Base-by-base conservation (phyloP, 208 protist genomes). In the Leishmania lainsoni region DNA sequence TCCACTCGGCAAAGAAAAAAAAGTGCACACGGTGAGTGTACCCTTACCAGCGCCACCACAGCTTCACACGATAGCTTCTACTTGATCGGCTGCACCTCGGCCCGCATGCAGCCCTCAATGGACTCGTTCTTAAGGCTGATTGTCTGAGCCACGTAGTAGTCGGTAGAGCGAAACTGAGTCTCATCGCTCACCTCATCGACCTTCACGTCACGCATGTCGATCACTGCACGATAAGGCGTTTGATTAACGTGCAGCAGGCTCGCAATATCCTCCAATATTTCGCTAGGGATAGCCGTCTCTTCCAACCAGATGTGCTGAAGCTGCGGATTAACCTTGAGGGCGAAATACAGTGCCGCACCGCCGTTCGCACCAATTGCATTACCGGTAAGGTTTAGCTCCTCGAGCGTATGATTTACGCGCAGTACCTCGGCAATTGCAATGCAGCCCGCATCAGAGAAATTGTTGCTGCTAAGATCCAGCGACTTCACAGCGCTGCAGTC, bases 241-340 rank as follows among this genome's bases (percentile, higher is more conserved):
- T 95, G 86, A 78, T 97, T 97, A n/a, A 97, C 88, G 80, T 95
- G 92, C 76, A 97, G 80, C 65, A 97, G 87, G 72, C 87, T 90
- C 29, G 84, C 81, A 79, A 96, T 92, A 80, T 95, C 89, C 71
- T 97, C 92, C 59, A 88, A 75, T 39, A 94, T 88, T 8, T 90
- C 79, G n/a, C 84, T 78, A 42, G 94, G 90, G 16, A 96, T 87
- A 52, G 81, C 74, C 14, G 92, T 95, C 66, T 85, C 81, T 29
- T 91, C 85, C 54, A 95, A 80, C 66, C 84, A 81, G 22, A 97
- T 84, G 6, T 83, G 90, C 35, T 95, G 87, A 56, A 98, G 83
- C 75, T 90, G 85, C 39, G 90, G 94, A 70, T 97, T 97, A 32
- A 93, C 83, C 79, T 94, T 94, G 26, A 97, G 88, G 1, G 92